Conservation (phyloP, 306 rosid genomes). For the Cucurbita pepo region DNA sequence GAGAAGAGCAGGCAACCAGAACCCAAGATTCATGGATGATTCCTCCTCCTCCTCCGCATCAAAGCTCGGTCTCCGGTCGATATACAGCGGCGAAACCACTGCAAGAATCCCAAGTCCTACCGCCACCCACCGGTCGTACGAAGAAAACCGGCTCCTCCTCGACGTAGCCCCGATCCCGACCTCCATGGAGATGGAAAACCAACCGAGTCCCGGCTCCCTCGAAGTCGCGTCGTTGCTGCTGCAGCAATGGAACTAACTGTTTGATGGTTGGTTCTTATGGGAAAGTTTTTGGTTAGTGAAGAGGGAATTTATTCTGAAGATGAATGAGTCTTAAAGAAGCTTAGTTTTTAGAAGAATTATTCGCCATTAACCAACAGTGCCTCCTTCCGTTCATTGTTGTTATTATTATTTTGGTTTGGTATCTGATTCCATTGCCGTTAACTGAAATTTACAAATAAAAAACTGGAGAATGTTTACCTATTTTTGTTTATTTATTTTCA, state of each 20-base stretch:
- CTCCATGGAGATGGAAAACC: conserved; percentile 1
- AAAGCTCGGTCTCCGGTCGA: conserved; percentile 30
- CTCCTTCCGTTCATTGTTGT: not conserved
- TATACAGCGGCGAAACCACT: conserved; percentile 70
- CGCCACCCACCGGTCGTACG: conserved; percentile 41
- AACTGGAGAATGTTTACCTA: too few relatives aligned
- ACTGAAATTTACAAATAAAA: not conserved
- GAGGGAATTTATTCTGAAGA: not conserved
- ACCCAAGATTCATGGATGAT: conserved; percentile 16
- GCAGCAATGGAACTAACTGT: not conserved
- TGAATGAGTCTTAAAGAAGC: not conserved
- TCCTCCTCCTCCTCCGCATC: conserved; percentile 41
- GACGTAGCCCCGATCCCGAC: conserved; percentile 22
- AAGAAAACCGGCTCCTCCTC: conserved; percentile 38
- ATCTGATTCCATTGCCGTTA: not conserved
- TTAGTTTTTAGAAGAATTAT: not conserved
- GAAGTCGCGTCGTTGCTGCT: not conserved
- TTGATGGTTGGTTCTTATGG: not conserved
- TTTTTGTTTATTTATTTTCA: too few relatives aligned
- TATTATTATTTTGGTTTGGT: not conserved
- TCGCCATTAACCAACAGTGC: not conserved
- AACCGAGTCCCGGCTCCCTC: not conserved
- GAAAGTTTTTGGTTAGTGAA: not conserved
- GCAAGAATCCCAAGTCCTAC: conserved; percentile 49
- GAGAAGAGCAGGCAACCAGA: conserved; percentile 52